Conservation (phyloP, 1,284 basidiomycete genomes). For the Coniferiporia weirii region DNA sequence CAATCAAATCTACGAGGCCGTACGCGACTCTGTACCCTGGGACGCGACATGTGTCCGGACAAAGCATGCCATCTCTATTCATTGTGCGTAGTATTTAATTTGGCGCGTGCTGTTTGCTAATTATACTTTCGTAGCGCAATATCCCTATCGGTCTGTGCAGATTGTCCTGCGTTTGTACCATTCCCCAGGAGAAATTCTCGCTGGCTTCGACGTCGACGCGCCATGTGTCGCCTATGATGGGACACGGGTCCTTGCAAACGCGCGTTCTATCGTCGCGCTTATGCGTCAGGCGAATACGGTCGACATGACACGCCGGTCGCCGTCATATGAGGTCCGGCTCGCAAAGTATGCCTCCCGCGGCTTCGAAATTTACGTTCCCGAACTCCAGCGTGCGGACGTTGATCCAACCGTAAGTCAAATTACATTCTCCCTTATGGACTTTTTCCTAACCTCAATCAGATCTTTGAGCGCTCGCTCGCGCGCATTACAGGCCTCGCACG, state of each 20-base stretch:
- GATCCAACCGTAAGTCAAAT: conserved; percentile 48
- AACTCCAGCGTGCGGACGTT: conserved; percentile 41
- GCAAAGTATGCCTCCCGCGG: conserved; percentile 48
- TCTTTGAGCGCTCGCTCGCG: conserved; percentile 51
- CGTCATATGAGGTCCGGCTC: conserved; percentile 58
- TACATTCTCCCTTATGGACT: no score
- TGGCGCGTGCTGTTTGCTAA: neutral
- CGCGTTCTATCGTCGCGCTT: conserved; percentile 48
- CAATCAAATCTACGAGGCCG: conserved; percentile 50
- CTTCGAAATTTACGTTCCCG: conserved; percentile 52
- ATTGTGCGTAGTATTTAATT: conserved; percentile 35
- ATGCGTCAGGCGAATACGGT: conserved; percentile 59
- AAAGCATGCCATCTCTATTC: conserved; percentile 57
- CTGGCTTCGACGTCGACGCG: conserved; percentile 58
- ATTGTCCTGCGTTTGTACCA: conserved; percentile 51
- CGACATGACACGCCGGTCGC: conserved; percentile 52
- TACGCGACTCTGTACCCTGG: conserved; percentile 58
- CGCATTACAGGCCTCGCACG: conserved; percentile 55
- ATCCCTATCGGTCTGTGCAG: conserved; percentile 54
- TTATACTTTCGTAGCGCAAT: conserved; percentile 39
- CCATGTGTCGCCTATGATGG: conserved; percentile 55
- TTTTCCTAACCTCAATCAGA: conserved; percentile 29
- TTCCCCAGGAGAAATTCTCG: conserved; percentile 57
- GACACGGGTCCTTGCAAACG: conserved; percentile 49
- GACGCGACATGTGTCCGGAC: conserved; percentile 59